These are phyloP conservation scores for Allodekkera sacchari DNA, from an alignment of 805 yeast genomes.

Conservation along the genomic window DNA sequence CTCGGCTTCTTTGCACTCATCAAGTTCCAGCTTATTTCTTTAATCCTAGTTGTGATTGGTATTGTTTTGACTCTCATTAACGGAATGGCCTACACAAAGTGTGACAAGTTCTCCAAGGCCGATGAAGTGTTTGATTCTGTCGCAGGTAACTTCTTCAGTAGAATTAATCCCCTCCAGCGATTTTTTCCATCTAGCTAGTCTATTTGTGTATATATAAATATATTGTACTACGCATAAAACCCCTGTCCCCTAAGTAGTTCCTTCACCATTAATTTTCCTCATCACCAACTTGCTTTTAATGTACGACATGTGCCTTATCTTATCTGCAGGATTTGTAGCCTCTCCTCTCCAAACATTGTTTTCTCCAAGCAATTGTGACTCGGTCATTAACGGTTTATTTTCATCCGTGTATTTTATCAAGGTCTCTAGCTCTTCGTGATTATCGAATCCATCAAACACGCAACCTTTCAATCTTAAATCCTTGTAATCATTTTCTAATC, in stretches of 20 bases:
- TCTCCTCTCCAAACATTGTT: conserved; percentile 21
- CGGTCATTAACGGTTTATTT: conserved; percentile 16
- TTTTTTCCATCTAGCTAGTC: conserved; percentile 7
- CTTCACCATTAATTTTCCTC: background rate
- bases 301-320: conserved; percentile 25
- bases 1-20: conserved; percentile 72
- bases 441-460: conserved; percentile 20
- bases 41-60: conserved; percentile 59
- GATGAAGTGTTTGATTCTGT: conserved; percentile 46
- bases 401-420: conserved; percentile 6
- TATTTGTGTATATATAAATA: conserved; percentile 1
- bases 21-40: conserved; percentile 63
- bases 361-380: conserved; percentile 23
- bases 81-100: conserved; percentile 82
- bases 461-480: conserved; percentile 26
- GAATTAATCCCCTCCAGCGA: conserved; percentile 34
- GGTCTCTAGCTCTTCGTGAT: conserved; percentile 4
- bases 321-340: conserved; percentile 18
- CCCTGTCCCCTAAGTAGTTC: too few species aligned
- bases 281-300: conserved; percentile 15
- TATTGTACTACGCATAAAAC: conserved; percentile 1
- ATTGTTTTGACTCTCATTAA: conserved; percentile 69
- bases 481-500: conserved; percentile 24
- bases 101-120: conserved; percentile 87
- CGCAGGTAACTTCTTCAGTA: conserved; percentile 32